A percentile compares a stretch with the other conserved stretches of the same genome.
Conservation (phyloP, 2,329 filamentous ascomycete genomes). For the Aspergillus fumigatiaffinis region DNA sequence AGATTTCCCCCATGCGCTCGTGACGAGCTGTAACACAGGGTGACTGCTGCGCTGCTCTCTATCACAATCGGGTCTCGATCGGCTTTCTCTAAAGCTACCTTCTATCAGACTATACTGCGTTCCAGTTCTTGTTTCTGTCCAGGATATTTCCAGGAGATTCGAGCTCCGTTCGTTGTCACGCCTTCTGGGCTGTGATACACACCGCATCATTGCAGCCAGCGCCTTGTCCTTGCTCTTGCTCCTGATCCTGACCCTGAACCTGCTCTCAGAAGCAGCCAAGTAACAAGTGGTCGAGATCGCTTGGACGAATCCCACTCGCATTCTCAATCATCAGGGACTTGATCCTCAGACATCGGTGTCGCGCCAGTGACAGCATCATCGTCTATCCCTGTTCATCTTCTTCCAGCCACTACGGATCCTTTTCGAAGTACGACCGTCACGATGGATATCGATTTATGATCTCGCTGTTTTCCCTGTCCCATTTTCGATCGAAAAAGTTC, state of each 20-base stretch:
- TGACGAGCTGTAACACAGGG: slow-evolving; percentile 14
- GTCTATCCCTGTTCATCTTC: slow-evolving; percentile 4
- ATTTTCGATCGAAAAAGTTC: slow-evolving; percentile 1
- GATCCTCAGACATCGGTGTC: neutral
- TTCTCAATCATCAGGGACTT: neutral
- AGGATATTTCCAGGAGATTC: neutral
- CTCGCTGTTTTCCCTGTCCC: slow-evolving; percentile 10
- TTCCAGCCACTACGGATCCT: slow-evolving; percentile 10
- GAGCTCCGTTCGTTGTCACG: neutral
- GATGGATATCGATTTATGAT: slow-evolving; percentile 33
- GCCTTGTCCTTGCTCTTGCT: neutral
- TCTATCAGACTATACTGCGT: neutral
- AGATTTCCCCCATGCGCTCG: slow-evolving; percentile 18
- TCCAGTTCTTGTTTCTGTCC: neutral
- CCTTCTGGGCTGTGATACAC: neutral
- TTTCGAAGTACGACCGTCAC: slow-evolving; percentile 12
- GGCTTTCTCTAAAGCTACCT: neutral
- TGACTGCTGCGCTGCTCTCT: slow-evolving; percentile 10
- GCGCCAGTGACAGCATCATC: neutral
- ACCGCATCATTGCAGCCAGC: neutral
- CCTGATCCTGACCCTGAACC: neutral
- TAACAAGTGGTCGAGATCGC: neutral
- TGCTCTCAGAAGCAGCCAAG: neutral
- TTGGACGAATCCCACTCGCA: neutral
- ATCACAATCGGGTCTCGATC: neutral